These are phyloP conservation scores for Ophiostoma sp. DNA, from an alignment of 2,329 filamentous ascomycete species.

Conservation along the genomic window DNA sequence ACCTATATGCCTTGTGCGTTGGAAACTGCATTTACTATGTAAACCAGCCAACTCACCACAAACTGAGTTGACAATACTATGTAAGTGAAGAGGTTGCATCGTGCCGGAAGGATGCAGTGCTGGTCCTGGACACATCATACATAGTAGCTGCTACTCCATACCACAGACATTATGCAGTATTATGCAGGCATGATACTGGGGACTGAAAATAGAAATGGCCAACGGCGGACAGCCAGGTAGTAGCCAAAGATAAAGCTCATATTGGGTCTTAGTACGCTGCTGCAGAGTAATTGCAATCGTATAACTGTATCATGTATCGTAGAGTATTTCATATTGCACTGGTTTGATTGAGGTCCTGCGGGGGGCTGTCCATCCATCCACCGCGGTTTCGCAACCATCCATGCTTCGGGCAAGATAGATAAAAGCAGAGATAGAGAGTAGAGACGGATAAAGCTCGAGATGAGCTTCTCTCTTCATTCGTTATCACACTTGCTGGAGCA, in stretches of 20 bases:
- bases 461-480: conserved; percentile 2
- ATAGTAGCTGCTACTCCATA: background rate
- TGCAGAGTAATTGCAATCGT: background rate
- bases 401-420: background rate
- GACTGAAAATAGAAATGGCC: background rate
- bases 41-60: no score
- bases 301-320: no score
- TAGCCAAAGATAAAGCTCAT: background rate
- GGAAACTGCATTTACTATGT: background rate
- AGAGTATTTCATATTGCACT: background rate
- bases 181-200: background rate
- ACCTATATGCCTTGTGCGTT: background rate
- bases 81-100: background rate
- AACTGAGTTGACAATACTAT: no score
- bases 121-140: background rate
- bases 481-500: background rate
- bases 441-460: background rate
- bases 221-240: background rate
- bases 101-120: conserved; percentile 9
- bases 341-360: background rate
- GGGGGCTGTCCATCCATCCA: background rate
- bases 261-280: background rate
- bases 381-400: background rate
- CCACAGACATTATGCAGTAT: background rate
- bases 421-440: background rate